Percentiles rank a stretch among this genome's conserved stretches.
phyloP scores from a whole-genome alignment of 345 rosid species.

The Jatropha curcas region DNA sequence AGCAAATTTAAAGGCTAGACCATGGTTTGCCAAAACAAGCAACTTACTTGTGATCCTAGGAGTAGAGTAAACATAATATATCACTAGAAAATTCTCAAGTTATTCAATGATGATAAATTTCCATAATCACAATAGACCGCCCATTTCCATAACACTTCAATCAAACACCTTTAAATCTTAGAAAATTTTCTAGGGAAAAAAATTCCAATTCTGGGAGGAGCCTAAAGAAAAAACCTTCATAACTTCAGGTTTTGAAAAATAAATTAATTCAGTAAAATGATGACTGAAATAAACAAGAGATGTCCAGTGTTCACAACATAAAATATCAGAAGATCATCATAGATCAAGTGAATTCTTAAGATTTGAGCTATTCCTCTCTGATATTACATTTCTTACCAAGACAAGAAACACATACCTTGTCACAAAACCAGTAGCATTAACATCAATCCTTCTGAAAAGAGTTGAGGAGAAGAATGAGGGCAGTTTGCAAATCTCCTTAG shows the following conservation, averaged over 20 bases:
- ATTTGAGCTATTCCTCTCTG: neutral
- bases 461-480: conserved; percentile 79
- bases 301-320: neutral
- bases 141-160: neutral
- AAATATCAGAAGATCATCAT: neutral
- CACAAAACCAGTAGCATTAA: conserved; percentile 53
- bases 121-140: neutral
- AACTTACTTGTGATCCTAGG: no score
- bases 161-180: neutral
- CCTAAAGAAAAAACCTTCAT: neutral
- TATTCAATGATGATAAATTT: neutral
- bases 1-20: no score
- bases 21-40: no score
- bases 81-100: neutral
- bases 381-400: neutral
- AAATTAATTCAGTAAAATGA: neutral
- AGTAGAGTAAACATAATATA: no score
- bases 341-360: neutral
- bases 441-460: conserved; percentile 79
- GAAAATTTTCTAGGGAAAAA: neutral
- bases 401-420: conserved; percentile 55
- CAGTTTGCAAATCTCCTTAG: conserved; percentile 88
- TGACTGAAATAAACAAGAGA: neutral
- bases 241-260: neutral
- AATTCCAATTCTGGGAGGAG: neutral